Conservation (phyloP, 768 basidiomycete genomes). For the Leccinum incarnatum region DNA sequence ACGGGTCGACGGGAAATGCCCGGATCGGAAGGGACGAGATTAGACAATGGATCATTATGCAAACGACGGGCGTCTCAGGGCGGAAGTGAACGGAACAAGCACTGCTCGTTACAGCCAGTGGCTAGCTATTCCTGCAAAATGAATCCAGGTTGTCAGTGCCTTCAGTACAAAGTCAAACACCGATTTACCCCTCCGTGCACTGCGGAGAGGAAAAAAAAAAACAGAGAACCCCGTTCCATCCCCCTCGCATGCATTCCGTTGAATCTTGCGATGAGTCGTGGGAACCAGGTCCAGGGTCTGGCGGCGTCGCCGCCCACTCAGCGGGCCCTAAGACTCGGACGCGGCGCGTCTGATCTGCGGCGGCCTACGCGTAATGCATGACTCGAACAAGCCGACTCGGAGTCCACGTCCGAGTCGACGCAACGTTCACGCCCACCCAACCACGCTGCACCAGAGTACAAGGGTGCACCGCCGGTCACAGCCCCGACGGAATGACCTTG, state of each 20-base stretch:
- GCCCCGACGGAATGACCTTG: slow-evolving; percentile 7
- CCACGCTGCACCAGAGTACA: slow-evolving; percentile 2
- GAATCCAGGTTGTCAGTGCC: slow-evolving; percentile 23
- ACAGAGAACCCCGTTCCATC: not conserved
- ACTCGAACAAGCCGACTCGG: not conserved
- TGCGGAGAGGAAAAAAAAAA: slow-evolving; percentile 14
- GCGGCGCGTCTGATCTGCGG: not conserved
- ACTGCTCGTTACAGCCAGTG: slow-evolving; percentile 23
- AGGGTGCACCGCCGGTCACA: slow-evolving; percentile 17
- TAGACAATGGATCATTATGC: slow-evolving; percentile 18
- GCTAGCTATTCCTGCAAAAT: slow-evolving; percentile 25
- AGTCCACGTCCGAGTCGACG: not conserved
- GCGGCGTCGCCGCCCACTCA: not conserved
- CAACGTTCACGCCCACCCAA: no score
- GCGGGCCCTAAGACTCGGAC: no score
- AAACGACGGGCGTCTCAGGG: slow-evolving; percentile 17
- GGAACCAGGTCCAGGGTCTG: not conserved
- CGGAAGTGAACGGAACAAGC: slow-evolving; percentile 18
- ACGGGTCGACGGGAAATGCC: slow-evolving; percentile 13
- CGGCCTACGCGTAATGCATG: not conserved
- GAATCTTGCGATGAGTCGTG: not conserved
- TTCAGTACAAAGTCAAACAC: slow-evolving; percentile 12
- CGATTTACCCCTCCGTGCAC: slow-evolving; percentile 16
- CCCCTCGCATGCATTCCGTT: not conserved
- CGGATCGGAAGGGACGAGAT: slow-evolving; percentile 22